Evolutionary conservation across 2,329 filamentous ascomycete species (phyloP), one percentile per base, ranked within the genome.

Genomic region (Phaeosphaeria sp.): DNA sequence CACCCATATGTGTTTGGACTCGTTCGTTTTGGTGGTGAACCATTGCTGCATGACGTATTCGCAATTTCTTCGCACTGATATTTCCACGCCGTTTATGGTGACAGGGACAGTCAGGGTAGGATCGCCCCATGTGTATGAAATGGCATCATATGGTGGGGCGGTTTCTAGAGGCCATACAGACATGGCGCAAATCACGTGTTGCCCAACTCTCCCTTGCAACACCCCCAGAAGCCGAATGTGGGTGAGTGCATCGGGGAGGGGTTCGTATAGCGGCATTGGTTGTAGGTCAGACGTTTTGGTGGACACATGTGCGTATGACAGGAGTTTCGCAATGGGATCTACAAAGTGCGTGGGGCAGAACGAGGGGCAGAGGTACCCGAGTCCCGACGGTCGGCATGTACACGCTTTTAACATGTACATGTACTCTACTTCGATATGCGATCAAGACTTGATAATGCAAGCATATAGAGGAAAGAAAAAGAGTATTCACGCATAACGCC

Each of bases 71-170:
- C 51, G 44, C n/a, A 49, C 27, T 5, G 21, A 9, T 13, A 53
- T 4, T 20, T 6, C 17, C 2, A n/a, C 5, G 2, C 25, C 44
- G 18, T 53, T 54, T 7, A 54, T 33, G 9, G 24, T 49, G 9
- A 49, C 21, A 5, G 6, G 13, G 25, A 33, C 30, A 1, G 21
- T 40, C 7, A n/a, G 21, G 22, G 13, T n/a, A 6, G 27, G 27
- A 25, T 53, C 69, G 17, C 71, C 63, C 72, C 73, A 75, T 0
- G 66, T 63, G 42, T 74, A 74, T 0, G 71, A 74, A 13, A 68
- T 54, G 0, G 71, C 63, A 39, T 72, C 69, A 51, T 74, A 74
- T 24, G 71, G 64, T 2, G 69, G 69, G 20, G 57, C 58, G 25
- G 30, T 17, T 4, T 60, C 47, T 8, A 58, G 46, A 5, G 51